A percentile compares a stretch with the other conserved stretches of the same genome.
Evolutionary conservation across 2,329 filamentous ascomycete genomes (phyloP).

Genomic region (Epichloe scottii): DNA sequence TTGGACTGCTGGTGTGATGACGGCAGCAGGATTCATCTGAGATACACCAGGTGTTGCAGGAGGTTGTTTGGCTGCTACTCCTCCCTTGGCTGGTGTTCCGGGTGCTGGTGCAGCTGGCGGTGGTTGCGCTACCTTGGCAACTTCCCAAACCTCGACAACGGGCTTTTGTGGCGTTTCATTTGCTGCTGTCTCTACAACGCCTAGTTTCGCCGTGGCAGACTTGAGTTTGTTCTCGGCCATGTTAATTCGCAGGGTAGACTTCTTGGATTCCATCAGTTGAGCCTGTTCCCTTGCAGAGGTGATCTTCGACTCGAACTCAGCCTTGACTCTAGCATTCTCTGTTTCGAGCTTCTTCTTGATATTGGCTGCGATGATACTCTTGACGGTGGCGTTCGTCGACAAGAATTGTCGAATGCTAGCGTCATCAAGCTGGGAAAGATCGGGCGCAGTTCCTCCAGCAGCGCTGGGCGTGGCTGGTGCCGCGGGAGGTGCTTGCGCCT

Average conservation of each 20-base stretch:
- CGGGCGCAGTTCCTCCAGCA: slow-evolving; percentile 21
- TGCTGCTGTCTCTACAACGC: slow-evolving; percentile 68
- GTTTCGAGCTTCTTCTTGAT: slow-evolving; percentile 58
- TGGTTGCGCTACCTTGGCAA: slow-evolving; percentile 46
- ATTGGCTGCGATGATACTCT: slow-evolving; percentile 45
- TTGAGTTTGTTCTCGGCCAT: slow-evolving; percentile 62
- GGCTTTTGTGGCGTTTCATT: slow-evolving; percentile 74
- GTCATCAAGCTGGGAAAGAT: slow-evolving; percentile 39
- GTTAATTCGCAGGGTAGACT: slow-evolving; percentile 60
- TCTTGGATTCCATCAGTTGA: slow-evolving; percentile 62
- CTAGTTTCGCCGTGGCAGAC: slow-evolving; percentile 56
- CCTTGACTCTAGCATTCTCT: slow-evolving; percentile 48
- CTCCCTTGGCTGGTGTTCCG: slow-evolving; percentile 7
- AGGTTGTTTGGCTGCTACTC: slow-evolving; percentile 11
- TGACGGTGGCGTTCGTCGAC: slow-evolving; percentile 42
- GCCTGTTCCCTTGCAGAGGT: slow-evolving; percentile 46
- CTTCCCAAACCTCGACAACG: slow-evolving; percentile 76
- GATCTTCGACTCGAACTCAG: slow-evolving; percentile 43
- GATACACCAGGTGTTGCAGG: slow-evolving; percentile 1
- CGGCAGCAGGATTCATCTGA: slow-evolving; percentile 1
- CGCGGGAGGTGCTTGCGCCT: slow-evolving; percentile 7
- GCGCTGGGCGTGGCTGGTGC: slow-evolving; percentile 23
- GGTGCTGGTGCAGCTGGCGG: slow-evolving; percentile 7
- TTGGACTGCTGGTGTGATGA: slow-evolving; percentile 1
- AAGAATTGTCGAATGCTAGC: slow-evolving; percentile 44